phyloP scores from a whole-genome alignment of 2,329 filamentous ascomycete genomes.

The Fusarium circinatum region DNA sequence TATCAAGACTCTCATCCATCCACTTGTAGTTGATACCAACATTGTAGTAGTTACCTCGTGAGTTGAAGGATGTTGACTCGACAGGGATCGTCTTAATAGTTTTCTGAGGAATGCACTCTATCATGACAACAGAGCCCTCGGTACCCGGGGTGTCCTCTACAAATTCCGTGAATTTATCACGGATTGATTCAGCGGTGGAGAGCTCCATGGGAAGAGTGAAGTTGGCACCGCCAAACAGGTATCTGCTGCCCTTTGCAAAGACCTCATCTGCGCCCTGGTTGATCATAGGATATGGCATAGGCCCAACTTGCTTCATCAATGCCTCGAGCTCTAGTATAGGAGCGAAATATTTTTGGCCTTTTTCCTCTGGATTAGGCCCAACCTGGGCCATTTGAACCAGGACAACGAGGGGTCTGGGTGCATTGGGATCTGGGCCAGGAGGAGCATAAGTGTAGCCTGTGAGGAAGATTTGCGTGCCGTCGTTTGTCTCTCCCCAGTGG shows the following conservation, averaged over 20 bases:
- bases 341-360: conserved; percentile 46
- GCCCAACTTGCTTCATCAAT: conserved; percentile 49
- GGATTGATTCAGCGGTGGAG: conserved; percentile 36
- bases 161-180: conserved; percentile 29
- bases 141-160: conserved; percentile 18
- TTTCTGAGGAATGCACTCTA: conserved; percentile 34
- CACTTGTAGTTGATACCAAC: conserved; percentile 34
- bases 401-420: conserved; percentile 27
- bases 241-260: conserved; percentile 51
- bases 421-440: conserved; percentile 34
- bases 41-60: conserved; percentile 39
- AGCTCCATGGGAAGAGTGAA: conserved; percentile 53
- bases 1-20: conserved; percentile 25
- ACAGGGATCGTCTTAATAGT: conserved; percentile 24
- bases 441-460: conserved; percentile 28
- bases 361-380: conserved; percentile 29
- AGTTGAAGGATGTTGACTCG: conserved; percentile 39
- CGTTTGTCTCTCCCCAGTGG: conserved; percentile 41
- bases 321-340: conserved; percentile 51
- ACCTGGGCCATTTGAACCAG: conserved; percentile 33
- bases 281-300: conserved; percentile 54
- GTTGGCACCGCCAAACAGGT: conserved; percentile 55
- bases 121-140: conserved; percentile 27
- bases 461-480: conserved; percentile 36
- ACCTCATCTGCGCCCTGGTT: conserved; percentile 53